These are phyloP conservation scores for Coriaria nepalensis DNA, from an alignment of 306 rosid genomes.

Conservation along the genomic window DNA sequence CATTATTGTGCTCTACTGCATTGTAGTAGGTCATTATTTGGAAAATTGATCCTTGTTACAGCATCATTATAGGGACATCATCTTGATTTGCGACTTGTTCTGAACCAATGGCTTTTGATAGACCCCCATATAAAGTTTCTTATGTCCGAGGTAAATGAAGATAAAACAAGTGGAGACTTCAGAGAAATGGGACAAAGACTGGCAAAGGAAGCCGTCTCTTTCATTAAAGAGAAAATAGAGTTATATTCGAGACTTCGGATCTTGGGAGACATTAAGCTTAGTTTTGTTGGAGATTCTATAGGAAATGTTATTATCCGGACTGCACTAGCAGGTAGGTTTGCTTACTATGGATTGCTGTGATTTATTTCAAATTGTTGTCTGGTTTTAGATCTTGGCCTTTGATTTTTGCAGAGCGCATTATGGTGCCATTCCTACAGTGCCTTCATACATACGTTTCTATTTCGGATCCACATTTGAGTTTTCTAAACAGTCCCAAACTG, in stretches of 20 bases:
- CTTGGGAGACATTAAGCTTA: conserved; percentile 58
- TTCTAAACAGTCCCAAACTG: conserved; percentile 83
- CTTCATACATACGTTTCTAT: conserved; percentile 71
- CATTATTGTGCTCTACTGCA: too few relatives aligned
- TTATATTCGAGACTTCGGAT: conserved; percentile 45
- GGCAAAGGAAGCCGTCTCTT: conserved; percentile 68
- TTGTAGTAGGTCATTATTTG: too few relatives aligned
- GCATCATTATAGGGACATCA: conserved; percentile 65
- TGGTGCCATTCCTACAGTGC: conserved; percentile 67
- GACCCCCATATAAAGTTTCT: conserved; percentile 77
- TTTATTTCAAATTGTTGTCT: conserved; percentile 12
- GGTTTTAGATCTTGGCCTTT: conserved; percentile 19
- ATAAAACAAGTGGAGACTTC: conserved; percentile 81
- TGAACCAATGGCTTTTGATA: conserved; percentile 84
- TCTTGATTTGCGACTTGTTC: conserved; percentile 76
- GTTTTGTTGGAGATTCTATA: conserved; percentile 96
- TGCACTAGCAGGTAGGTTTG: conserved; percentile 67
- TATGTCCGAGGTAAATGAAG: conserved; percentile 90
- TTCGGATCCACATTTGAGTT: conserved; percentile 96
- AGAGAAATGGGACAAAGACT: conserved; percentile 92
- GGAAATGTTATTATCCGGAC: conserved; percentile 85
- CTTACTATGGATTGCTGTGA: conserved; percentile 10
- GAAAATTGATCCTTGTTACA: too few relatives aligned
- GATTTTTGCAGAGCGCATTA: conserved; percentile 56
- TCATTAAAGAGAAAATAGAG: conserved; percentile 67